Evolutionary conservation across 331 rosid genomes (phyloP), one percentile per base, ranked within the genome.

Genomic region (Stylosanthes scabra): DNA sequence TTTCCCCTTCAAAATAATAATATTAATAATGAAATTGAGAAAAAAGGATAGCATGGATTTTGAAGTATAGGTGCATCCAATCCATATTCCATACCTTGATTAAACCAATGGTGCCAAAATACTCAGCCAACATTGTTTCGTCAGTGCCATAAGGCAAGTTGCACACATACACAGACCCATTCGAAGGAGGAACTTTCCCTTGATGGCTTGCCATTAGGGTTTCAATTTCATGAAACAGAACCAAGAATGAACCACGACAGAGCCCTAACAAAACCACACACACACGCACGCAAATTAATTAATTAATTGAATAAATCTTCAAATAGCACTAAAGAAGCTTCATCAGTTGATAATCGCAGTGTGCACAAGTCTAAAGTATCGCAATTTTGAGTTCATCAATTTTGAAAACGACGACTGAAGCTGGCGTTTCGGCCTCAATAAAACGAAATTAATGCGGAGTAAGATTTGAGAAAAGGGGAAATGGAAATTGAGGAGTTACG

Each of bases 121-220:
- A 84, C 74, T 91, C 97, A 11, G 99, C 99, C 87, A 94, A 67
- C 95, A 83, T 91, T 67, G 40, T 69, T 34, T 94, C 99, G 40
- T 94, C 97, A n/a, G 97, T 90, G 63, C 97, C 97, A 71, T 74
- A 74, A 12, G 99, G 99, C 86, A 94, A 88, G 88, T 94, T 90
- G 96, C 93, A 90, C 34, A 94, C 86, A 83, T 94, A 94, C 55
- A 94, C 78, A 77, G 93, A 90, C 40, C 97, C 99, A 80, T 87
- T 94, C 15, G 93, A 78, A 66, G 89, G 90, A 73, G 89, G 80
- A 82, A 82, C 85, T 76, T 86, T 88, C 78, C 88, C 97, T 39
- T 80, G 71, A 83, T 75, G 84, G 82, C 79, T 86, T 63, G 97
- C 93, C 99, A 94, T 94, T 94, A 52, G 68, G 51, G 70, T 57